Conservation (phyloP, 129 eudicot species). For the Tanacetum coccineum region DNA sequence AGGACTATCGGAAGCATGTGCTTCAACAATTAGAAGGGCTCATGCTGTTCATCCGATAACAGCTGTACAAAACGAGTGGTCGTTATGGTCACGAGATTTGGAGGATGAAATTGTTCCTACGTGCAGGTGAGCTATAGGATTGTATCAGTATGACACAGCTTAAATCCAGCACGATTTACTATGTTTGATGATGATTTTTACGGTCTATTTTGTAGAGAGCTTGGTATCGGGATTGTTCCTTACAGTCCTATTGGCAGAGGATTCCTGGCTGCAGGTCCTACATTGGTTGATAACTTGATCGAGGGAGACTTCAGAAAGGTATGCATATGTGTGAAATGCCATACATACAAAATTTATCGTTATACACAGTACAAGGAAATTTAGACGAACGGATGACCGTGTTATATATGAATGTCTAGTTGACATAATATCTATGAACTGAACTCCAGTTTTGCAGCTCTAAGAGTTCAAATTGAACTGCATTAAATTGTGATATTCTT, state of each 20-base stretch:
- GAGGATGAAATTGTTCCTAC: constrained; percentile 60
- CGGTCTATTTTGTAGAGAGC: constrained; percentile 36
- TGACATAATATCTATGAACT: too few relatives aligned
- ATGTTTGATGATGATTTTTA: constrained; percentile 1
- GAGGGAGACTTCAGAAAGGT: constrained; percentile 48
- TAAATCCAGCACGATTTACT: neutral
- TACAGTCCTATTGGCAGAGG: constrained; percentile 57
- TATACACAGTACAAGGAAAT: neutral
- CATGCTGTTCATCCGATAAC: constrained; percentile 75
- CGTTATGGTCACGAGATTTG: constrained; percentile 62
- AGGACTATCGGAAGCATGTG: constrained; percentile 70
- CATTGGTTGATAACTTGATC: constrained; percentile 34
- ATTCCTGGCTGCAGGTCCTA: constrained; percentile 38
- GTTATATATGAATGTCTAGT: neutral
- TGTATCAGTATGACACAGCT: neutral
- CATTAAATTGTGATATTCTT: neutral
- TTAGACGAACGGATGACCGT: neutral
- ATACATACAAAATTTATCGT: neutral
- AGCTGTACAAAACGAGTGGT: constrained; percentile 68
- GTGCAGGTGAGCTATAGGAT: constrained; percentile 37
- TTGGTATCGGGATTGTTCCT: constrained; percentile 62
- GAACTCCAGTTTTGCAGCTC: too few relatives aligned
- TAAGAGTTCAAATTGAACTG: neutral
- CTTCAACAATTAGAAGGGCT: constrained; percentile 74
- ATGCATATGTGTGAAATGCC: neutral